Conservation (phyloP, 2,329 filamentous ascomycete genomes). For the Pyrenochaeta sp. region DNA sequence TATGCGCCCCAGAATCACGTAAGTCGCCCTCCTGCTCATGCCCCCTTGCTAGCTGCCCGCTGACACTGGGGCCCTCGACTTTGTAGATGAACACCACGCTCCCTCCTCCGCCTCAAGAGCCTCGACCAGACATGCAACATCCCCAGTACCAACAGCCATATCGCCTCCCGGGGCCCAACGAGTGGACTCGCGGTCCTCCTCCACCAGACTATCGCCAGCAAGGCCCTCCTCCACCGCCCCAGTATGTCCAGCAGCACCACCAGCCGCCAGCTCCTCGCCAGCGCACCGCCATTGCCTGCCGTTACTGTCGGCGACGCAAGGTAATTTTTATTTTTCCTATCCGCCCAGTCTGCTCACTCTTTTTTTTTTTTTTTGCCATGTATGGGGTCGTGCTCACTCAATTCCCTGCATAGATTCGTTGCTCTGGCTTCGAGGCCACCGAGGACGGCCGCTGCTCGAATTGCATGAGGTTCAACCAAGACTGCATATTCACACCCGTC, state of each 20-base stretch:
- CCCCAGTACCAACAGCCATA: constrained; percentile 53
- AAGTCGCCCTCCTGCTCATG: constrained; percentile 26
- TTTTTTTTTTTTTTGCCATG: too few relatives aligned
- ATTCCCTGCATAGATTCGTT: constrained; percentile 73
- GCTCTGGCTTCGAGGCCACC: constrained; percentile 77
- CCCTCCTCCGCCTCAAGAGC: constrained; percentile 46
- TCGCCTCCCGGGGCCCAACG: constrained; percentile 56
- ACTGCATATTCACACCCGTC: constrained; percentile 80
- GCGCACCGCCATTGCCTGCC: constrained; percentile 67
- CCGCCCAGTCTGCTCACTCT: too few relatives aligned
- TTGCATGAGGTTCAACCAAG: constrained; percentile 76
- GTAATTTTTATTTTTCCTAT: too few relatives aligned
- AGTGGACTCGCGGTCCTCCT: constrained; percentile 54
- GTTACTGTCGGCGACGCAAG: constrained; percentile 68
- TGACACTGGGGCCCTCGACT: constrained; percentile 31
- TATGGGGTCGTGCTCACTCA: constrained; percentile 28
- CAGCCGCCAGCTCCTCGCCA: constrained; percentile 64
- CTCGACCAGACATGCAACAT: constrained; percentile 57
- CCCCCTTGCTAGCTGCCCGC: constrained; percentile 12
- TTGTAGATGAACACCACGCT: constrained; percentile 41
- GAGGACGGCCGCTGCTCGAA: constrained; percentile 77
- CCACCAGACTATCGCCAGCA: constrained; percentile 51
- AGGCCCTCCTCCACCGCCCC: constrained; percentile 50
- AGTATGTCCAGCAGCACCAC: constrained; percentile 48
- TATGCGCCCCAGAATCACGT: constrained; percentile 49